These are phyloP conservation scores for Wickerhamomyces sp. DNA, from an alignment of 1,139 yeast genomes.

Conservation along the genomic window DNA sequence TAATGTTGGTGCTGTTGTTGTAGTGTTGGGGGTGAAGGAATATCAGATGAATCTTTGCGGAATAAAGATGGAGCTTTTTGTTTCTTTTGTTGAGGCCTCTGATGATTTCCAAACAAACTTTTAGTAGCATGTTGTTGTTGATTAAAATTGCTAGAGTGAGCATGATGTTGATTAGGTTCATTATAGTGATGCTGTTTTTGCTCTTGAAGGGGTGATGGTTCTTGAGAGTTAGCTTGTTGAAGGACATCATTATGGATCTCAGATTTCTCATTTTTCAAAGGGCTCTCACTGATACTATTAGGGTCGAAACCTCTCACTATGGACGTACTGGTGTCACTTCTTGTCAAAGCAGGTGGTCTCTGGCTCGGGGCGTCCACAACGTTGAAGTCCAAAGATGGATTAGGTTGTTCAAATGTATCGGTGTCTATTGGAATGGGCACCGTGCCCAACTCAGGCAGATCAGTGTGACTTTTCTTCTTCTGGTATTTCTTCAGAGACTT, in stretches of 20 bases:
- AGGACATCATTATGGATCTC: background rate
- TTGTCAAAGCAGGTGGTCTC: conserved; percentile 13
- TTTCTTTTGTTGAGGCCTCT: background rate
- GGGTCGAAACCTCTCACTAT: conserved; percentile 44
- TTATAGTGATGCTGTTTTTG: conserved; percentile 2
- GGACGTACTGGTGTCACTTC: conserved; percentile 32
- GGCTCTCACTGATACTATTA: conserved; percentile 28
- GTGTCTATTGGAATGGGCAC: conserved; percentile 12
- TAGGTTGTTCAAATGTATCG: conserved; percentile 23
- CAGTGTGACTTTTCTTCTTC: conserved; percentile 11
- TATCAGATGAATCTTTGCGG: background rate
- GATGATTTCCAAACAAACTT: background rate
- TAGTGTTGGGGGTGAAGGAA: background rate
- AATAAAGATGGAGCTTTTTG: background rate
- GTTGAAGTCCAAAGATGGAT: conserved; percentile 24
- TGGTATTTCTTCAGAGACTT: conserved; percentile 17
- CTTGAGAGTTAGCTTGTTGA: background rate
- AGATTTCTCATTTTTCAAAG: conserved; percentile 4
- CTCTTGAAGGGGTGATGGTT: conserved; percentile 6
- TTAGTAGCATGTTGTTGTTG: conserved; percentile 2
- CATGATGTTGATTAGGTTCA: conserved; percentile 4
- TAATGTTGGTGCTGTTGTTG: too few species aligned
- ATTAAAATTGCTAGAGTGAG: conserved; percentile 3
- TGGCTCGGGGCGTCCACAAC: conserved; percentile 5
- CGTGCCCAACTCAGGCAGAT: conserved; percentile 8